Base-by-base conservation (phyloP, 192 early-diverging fungal genomes). In the Coemansia sp. region DNA sequence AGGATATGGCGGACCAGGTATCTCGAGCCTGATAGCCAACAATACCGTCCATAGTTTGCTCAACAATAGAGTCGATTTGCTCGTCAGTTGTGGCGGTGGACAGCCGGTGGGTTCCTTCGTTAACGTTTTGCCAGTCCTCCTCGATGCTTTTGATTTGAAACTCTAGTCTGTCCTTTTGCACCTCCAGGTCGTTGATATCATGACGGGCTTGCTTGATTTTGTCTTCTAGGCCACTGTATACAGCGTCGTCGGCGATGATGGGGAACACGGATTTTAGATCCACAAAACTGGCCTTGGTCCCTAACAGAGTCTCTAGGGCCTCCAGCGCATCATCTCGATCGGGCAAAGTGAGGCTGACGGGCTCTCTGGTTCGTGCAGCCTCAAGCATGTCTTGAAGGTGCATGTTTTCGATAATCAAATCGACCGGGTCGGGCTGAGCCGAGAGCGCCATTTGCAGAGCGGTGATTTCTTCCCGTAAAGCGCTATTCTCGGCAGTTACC, bases 71-170 rank as follows among this genome's bases (percentile, higher is more conserved):
- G 11, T 18, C 39, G 2, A 53, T 41, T 8, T 55, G 47, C 18
- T 65, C 62, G 15, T 43, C 49, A 1, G 58, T 39, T 0, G 35
- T 2, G 4, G 58, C 65, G 5, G 41, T 51, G 1, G 61, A 49
- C 23, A 76, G 61, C 14, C 53, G 49, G 54, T 54, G 61, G 2
- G 50, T 58, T 11, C 73, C 73, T 18, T 58, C 60, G 32, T 52
- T 63, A 30, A 78, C 75, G 29, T 34, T 47, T 29, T 67, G 59
- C 75, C 75, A 78, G 55, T 78, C 75, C 60, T 67, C 75, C 33
- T 78, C 75, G 26, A 70, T 70, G 64, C 68, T 78, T 17, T 38
- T 51, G 49, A 70, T 58, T 53, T 78, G 75, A 37, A 78, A 78
- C 51, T 78, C 75, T 2, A 71, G 54, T 36, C 53, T 67, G 45